A percentile compares a stretch with the other conserved stretches of the same genome.
Evolutionary conservation across 1,284 basidiomycete species (phyloP).

Genomic region (Inonotus hispidus): DNA sequence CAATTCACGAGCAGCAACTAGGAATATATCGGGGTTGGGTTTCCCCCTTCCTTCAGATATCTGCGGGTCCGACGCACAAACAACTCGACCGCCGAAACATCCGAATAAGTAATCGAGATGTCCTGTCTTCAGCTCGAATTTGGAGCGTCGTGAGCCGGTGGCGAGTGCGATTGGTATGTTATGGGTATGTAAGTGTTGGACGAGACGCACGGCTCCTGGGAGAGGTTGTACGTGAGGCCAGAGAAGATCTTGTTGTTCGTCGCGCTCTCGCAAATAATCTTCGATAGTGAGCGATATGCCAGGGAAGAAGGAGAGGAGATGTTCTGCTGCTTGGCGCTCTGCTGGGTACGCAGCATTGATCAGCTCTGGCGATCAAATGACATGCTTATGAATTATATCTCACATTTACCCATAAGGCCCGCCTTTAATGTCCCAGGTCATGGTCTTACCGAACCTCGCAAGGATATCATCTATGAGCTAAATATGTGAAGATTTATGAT

Average conservation of each 20-base stretch:
- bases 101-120: conserved; percentile 53
- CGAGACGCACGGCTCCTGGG: conserved; percentile 60
- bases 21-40: conserved; percentile 71
- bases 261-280: conserved; percentile 51
- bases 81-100: conserved; percentile 53
- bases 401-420: conserved; percentile 78
- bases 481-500: background rate
- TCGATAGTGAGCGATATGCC: conserved; percentile 57
- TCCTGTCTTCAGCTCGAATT: conserved; percentile 58
- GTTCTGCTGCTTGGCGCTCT: conserved; percentile 53
- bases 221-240: conserved; percentile 66
- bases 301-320: conserved; percentile 72
- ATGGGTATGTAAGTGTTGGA: conserved; percentile 60
- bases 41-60: conserved; percentile 44
- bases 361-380: background rate
- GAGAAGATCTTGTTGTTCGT: conserved; percentile 49
- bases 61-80: conserved; percentile 59
- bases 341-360: conserved; percentile 35
- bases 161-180: conserved; percentile 71
- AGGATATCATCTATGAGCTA: conserved; percentile 56
- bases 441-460: conserved; percentile 60
- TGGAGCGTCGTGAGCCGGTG: conserved; percentile 61
- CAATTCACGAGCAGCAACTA: conserved; percentile 55
- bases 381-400: conserved; percentile 24
- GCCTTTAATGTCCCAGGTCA: conserved; percentile 85